Evolutionary conservation across 352 stramenopile genomes (phyloP).

Genomic region (Globisporangium cystogenes): DNA sequence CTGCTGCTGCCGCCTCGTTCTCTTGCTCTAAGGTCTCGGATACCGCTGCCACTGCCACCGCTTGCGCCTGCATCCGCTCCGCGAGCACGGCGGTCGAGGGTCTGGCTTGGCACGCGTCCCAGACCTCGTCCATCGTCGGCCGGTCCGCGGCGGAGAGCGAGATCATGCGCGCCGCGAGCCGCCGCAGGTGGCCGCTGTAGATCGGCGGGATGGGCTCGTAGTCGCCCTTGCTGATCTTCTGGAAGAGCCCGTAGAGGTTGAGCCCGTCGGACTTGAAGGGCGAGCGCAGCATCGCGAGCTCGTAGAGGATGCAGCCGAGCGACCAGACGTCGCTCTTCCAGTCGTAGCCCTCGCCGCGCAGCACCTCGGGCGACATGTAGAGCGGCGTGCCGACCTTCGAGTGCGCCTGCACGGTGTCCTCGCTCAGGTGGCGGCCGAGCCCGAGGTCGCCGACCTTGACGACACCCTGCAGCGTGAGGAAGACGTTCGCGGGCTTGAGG

Average conservation of each 20-base stretch:
- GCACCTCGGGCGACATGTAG: slow-evolving; percentile 95
- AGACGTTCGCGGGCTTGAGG: slow-evolving; percentile 93
- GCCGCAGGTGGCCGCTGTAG: slow-evolving; percentile 59
- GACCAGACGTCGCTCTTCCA: slow-evolving; percentile 96
- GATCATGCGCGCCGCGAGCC: slow-evolving; percentile 68
- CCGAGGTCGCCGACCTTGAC: slow-evolving; percentile 89
- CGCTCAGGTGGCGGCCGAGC: slow-evolving; percentile 69
- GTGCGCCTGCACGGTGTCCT: slow-evolving; percentile 77
- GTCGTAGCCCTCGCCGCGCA: slow-evolving; percentile 91
- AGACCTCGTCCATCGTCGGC: slow-evolving; percentile 62
- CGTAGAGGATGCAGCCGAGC: slow-evolving; percentile 94
- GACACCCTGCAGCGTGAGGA: slow-evolving; percentile 86
- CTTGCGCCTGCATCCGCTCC: slow-evolving; percentile 7
- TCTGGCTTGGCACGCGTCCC: slow-evolving; percentile 34
- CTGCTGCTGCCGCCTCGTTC: not conserved
- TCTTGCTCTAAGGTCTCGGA: not conserved
- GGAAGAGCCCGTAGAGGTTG: slow-evolving; percentile 88
- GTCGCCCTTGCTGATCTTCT: slow-evolving; percentile 89
- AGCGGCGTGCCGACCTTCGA: slow-evolving; percentile 92
- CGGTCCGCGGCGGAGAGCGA: slow-evolving; percentile 50
- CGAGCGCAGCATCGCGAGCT: slow-evolving; percentile 91
- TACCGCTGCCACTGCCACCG: not conserved
- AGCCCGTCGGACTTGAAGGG: slow-evolving; percentile 93
- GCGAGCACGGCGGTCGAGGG: slow-evolving; percentile 17
- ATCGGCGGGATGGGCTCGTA: slow-evolving; percentile 56